These are phyloP conservation scores for Chlamydomonas applanata DNA, from an alignment of 139 green algal genomes.

Conservation along the genomic window DNA sequence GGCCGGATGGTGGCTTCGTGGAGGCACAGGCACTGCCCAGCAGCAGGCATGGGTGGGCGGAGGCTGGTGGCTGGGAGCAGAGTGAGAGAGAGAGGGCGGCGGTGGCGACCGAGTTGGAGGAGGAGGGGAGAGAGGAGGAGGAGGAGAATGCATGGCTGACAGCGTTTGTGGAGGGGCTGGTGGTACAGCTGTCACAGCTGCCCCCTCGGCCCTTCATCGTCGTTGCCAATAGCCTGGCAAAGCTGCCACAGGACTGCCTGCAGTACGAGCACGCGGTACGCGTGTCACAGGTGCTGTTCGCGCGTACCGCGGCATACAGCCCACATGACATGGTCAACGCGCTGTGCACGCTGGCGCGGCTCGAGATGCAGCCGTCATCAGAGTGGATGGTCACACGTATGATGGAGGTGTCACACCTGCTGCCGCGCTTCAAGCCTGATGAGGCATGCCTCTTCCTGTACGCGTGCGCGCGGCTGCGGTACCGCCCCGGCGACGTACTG, in stretches of 20 bases:
- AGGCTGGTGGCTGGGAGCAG: no score
- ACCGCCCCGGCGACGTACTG: background rate
- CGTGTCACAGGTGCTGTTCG: background rate
- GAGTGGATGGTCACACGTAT: background rate
- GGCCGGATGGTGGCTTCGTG: background rate
- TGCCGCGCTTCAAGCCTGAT: background rate
- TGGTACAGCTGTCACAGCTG: background rate
- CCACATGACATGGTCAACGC: slow-evolving; percentile 5
- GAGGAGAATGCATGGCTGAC: background rate
- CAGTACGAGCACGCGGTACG: background rate
- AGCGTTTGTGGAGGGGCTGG: background rate
- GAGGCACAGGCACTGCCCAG: background rate
- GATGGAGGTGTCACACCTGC: background rate
- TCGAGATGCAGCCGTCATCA: background rate
- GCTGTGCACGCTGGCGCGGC: background rate
- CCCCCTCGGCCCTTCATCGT: background rate
- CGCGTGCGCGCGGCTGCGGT: background rate
- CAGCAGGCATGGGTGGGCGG: background rate
- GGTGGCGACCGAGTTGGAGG: no score
- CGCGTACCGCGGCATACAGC: background rate
- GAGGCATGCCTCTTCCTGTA: slow-evolving; percentile 1
- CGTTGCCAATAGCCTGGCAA: slow-evolving; percentile 2
- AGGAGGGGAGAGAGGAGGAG: background rate
- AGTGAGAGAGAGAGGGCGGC: no score
- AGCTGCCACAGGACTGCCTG: background rate